Evolutionary conservation across 192 early-diverging fungal genomes (phyloP).

Genomic region (Helicostylum pulchrum): DNA sequence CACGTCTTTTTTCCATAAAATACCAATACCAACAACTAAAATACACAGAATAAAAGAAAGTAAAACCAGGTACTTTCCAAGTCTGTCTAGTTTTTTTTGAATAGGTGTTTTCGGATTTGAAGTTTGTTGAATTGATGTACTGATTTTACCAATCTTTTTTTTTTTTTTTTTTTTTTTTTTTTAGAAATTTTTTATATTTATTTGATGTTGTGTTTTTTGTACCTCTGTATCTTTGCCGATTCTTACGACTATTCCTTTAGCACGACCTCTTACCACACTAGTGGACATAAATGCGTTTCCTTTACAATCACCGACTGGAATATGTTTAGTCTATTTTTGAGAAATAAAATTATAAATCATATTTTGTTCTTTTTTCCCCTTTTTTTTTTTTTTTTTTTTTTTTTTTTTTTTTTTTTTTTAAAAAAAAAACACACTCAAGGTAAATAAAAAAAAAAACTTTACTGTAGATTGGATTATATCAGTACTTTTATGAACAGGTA

Average conservation of each 20-base stretch:
- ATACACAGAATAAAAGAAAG: conserved; percentile 79
- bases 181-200: no score
- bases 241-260: conserved; percentile 88
- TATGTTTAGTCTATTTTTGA: conserved; percentile 15
- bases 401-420: neutral
- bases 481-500: conserved; percentile 62
- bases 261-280: conserved; percentile 83
- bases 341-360: neutral
- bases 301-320: conserved; percentile 77
- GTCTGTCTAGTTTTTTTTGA: conserved; percentile 68
- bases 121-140: conserved; percentile 73
- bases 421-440: neutral
- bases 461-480: conserved; percentile 66
- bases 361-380: neutral
- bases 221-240: conserved; percentile 80
- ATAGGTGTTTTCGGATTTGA: conserved; percentile 59
- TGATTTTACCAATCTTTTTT: conserved; percentile 82
- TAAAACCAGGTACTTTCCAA: conserved; percentile 82
- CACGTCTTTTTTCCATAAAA: conserved; percentile 64
- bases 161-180: neutral
- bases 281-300: conserved; percentile 98
- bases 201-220: no score
- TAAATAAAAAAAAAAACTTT: conserved; percentile 8
- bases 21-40: conserved; percentile 79
- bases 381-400: no score